These are phyloP conservation scores for Hysterangium stoloniferum DNA, from an alignment of 768 basidiomycete species.

Conservation along the genomic window DNA sequence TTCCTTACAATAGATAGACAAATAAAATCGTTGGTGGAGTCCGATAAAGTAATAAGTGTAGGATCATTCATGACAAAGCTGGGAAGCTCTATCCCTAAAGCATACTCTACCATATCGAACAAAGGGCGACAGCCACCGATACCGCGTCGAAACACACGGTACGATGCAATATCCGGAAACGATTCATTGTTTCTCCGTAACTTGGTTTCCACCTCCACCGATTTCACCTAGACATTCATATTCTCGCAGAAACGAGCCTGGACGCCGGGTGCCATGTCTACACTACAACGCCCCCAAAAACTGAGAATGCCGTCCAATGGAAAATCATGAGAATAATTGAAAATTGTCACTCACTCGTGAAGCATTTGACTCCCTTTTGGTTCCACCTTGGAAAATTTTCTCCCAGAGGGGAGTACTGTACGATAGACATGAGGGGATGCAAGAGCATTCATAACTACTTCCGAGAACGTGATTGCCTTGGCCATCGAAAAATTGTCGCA, in stretches of 20 bases:
- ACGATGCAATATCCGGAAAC: conserved; percentile 41
- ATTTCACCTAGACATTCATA: conserved; percentile 34
- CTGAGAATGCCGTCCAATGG: conserved; percentile 17
- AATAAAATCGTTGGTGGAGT: conserved; percentile 44
- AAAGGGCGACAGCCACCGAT: conserved; percentile 46
- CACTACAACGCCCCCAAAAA: conserved; percentile 31
- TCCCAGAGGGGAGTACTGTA: conserved; percentile 11
- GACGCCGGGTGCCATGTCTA: conserved; percentile 32
- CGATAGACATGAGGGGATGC: conserved; percentile 19
- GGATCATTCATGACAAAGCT: conserved; percentile 48
- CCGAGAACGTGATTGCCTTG: conserved; percentile 15
- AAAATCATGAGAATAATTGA: neutral
- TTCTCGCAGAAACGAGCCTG: conserved; percentile 32
- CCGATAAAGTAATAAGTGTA: conserved; percentile 35
- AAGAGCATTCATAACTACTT: conserved; percentile 24
- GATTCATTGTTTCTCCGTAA: conserved; percentile 30
- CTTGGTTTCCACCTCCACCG: conserved; percentile 37
- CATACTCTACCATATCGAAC: conserved; percentile 49
- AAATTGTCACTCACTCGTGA: conserved; percentile 26
- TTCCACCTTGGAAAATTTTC: conserved; percentile 22
- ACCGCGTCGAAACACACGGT: conserved; percentile 44
- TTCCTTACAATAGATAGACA: conserved; percentile 38
- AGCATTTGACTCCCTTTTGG: conserved; percentile 22
- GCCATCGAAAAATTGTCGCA: conserved; percentile 25
- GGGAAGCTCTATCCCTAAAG: conserved; percentile 41